Evolutionary conservation across 805 yeast species (phyloP).

Genomic region (Kodamaea kaohsiungensis): DNA sequence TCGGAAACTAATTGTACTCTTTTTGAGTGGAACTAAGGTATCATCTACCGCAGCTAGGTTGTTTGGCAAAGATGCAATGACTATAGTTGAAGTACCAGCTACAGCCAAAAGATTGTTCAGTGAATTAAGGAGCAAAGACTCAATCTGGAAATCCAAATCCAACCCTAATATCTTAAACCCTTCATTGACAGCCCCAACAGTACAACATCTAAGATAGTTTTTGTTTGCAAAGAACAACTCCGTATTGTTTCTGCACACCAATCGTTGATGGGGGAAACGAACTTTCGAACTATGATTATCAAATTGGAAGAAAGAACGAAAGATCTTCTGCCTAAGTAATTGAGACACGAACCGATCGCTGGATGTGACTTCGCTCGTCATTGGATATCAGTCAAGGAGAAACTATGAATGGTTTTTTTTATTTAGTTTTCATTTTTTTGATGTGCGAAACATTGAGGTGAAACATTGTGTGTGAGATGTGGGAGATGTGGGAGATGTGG

Average conservation of each 20-base stretch:
- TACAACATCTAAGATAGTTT: conserved; percentile 32
- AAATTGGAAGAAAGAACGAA: conserved; percentile 3
- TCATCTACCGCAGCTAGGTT: neutral
- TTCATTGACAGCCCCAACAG: conserved; percentile 19
- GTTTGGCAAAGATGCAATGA: conserved; percentile 33
- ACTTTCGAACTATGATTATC: neutral
- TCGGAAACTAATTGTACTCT: conserved; percentile 15
- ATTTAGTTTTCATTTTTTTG: neutral
- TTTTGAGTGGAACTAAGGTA: conserved; percentile 7
- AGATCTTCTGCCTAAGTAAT: conserved; percentile 8
- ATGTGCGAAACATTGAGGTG: neutral
- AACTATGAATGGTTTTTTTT: neutral
- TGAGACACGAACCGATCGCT: conserved; percentile 10
- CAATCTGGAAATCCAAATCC: conserved; percentile 29
- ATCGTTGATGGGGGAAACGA: neutral
- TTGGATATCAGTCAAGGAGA: neutral
- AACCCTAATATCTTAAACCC: conserved; percentile 24
- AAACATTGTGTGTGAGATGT: no score
- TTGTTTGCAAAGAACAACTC: conserved; percentile 35
- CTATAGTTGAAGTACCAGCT: conserved; percentile 30
- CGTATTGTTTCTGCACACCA: conserved; percentile 10
- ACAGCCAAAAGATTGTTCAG: conserved; percentile 46
- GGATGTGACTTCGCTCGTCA: neutral
- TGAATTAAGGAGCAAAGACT: conserved; percentile 36
- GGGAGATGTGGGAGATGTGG: no score